These are phyloP conservation scores for Talaromyces albobiverticillius DNA, from an alignment of 2,329 filamentous ascomycete genomes.

Conservation along the genomic window DNA sequence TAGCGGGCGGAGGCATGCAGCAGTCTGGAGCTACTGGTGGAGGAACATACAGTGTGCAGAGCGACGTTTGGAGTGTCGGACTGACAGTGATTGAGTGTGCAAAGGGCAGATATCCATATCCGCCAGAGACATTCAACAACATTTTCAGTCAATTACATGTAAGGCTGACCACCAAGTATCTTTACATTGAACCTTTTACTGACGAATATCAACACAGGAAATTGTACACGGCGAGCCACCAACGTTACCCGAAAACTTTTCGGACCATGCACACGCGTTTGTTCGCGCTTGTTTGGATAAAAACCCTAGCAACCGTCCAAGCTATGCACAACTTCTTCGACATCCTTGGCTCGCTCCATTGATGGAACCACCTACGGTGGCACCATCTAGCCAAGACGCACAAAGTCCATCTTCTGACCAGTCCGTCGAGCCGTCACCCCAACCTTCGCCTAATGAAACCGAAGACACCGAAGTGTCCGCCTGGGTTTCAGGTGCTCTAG, in stretches of 20 bases:
- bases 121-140: constrained; percentile 94
- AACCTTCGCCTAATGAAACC: constrained; percentile 40
- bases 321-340: constrained; percentile 82
- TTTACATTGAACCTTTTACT: not conserved
- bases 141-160: constrained; percentile 97
- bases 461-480: constrained; percentile 79
- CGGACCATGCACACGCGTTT: constrained; percentile 77
- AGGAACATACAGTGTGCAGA: constrained; percentile 95
- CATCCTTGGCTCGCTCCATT: constrained; percentile 83
- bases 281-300: constrained; percentile 90
- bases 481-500: constrained; percentile 75
- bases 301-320: constrained; percentile 85
- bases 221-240: constrained; percentile 98
- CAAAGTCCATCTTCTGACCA: constrained; percentile 15
- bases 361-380: constrained; percentile 71
- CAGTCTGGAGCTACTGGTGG: constrained; percentile 66
- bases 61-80: constrained; percentile 95
- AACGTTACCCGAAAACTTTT: constrained; percentile 78
- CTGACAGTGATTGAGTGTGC: constrained; percentile 95
- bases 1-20: constrained; percentile 79
- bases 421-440: constrained; percentile 29
- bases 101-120: constrained; percentile 91
- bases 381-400: constrained; percentile 34
- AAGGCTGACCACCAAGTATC: constrained; percentile 45
- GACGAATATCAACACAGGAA: constrained; percentile 56